These are phyloP conservation scores for Pseudozyma tsukubaensis DNA, from an alignment of 1,284 basidiomycete genomes.

Conservation along the genomic window DNA sequence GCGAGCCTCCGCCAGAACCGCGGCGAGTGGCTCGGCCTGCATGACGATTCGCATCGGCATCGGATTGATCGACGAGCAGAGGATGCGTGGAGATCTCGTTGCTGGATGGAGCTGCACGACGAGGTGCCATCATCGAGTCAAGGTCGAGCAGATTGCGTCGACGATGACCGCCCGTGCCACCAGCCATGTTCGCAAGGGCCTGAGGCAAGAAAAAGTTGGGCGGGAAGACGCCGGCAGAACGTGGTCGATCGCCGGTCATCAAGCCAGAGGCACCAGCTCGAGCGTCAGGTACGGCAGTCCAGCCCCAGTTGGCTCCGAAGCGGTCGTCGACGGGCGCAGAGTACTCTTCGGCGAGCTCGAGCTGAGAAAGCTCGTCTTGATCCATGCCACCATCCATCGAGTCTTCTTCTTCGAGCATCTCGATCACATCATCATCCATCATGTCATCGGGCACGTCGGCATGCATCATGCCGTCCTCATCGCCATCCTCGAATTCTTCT, in stretches of 20 bases:
- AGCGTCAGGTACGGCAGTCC: slow-evolving; percentile 49
- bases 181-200: slow-evolving; percentile 28
- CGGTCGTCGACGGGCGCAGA: slow-evolving; percentile 57
- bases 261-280: slow-evolving; percentile 12
- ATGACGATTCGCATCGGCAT: slow-evolving; percentile 35
- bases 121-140: slow-evolving; percentile 48
- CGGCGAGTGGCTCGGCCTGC: slow-evolving; percentile 21
- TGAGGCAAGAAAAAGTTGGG: slow-evolving; percentile 58
- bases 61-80: slow-evolving; percentile 76
- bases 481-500: slow-evolving; percentile 44
- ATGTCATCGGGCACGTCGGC: slow-evolving; percentile 34
- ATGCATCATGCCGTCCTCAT: slow-evolving; percentile 31
- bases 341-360: slow-evolving; percentile 60
- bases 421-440: slow-evolving; percentile 50
- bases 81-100: slow-evolving; percentile 77
- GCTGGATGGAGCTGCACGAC: slow-evolving; percentile 25
- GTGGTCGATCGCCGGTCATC: slow-evolving; percentile 17
- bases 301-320: slow-evolving; percentile 67
- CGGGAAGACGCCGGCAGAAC: slow-evolving; percentile 30
- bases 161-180: slow-evolving; percentile 35
- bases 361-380: slow-evolving; percentile 56
- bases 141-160: slow-evolving; percentile 48
- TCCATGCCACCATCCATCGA: slow-evolving; percentile 55
- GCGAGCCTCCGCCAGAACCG: slow-evolving; percentile 18
- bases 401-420: slow-evolving; percentile 54